Conservation (phyloP, 768 basidiomycete genomes). For the Clitopilus hobsonii region DNA sequence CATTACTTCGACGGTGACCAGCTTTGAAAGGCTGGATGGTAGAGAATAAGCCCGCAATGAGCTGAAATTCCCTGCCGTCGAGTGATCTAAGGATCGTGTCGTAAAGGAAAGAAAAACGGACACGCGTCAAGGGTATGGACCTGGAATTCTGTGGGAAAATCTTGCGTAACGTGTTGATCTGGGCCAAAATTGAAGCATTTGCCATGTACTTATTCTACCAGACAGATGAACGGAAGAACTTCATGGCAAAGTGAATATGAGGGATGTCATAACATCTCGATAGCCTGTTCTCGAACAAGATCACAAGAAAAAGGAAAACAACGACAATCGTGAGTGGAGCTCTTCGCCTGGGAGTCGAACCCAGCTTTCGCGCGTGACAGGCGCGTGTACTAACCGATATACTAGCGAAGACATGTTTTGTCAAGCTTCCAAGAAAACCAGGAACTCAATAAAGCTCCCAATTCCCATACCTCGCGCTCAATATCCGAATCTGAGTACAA, state of each 20-base stretch:
- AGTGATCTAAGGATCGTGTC: slow-evolving; percentile 1
- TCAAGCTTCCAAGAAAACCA: no score
- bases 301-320: no score
- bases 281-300: no score
- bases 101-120: neutral
- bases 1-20: neutral
- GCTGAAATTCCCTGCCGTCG: neutral
- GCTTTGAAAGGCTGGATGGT: neutral
- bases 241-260: no score
- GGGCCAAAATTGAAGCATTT: no score
- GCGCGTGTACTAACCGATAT: slow-evolving; percentile 5
- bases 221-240: no score
- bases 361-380: slow-evolving; percentile 5
- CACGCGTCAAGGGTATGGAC: neutral
- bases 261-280: no score
- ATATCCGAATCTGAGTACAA: no score
- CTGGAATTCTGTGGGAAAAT: neutral
- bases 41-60: neutral
- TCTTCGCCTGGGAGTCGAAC: slow-evolving; percentile 5
- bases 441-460: no score
- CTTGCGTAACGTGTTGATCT: neutral
- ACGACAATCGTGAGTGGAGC: no score
- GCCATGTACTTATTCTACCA: no score
- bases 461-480: no score
- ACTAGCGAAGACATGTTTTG: neutral